phyloP scores from a whole-genome alignment of 2,329 filamentous ascomycete species.

The Stachybotrys echinatus region DNA sequence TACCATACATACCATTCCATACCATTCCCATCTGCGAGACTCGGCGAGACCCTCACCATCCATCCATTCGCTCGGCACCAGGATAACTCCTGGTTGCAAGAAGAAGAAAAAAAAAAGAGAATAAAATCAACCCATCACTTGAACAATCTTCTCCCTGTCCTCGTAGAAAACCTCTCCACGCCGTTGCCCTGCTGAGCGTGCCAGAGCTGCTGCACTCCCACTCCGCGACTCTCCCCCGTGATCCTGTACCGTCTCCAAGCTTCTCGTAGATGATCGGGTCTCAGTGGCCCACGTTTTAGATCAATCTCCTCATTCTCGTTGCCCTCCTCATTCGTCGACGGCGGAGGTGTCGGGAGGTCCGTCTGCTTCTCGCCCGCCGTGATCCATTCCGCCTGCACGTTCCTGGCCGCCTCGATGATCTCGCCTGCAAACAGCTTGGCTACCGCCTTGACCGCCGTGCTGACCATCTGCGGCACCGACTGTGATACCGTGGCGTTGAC shows the following conservation, averaged over 20 bases:
- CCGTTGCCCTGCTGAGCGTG: constrained; percentile 56
- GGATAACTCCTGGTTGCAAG: no score
- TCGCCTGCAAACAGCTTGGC: constrained; percentile 75
- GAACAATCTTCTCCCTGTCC: constrained; percentile 49
- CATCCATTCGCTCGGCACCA: no score
- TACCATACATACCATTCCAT: neutral
- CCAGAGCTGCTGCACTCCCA: constrained; percentile 56
- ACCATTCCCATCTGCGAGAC: no score
- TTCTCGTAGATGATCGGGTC: constrained; percentile 71
- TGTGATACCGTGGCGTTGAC: constrained; percentile 79
- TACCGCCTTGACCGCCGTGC: constrained; percentile 69
- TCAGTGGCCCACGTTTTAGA: constrained; percentile 50
- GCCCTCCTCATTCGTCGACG: constrained; percentile 24
- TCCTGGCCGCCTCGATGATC: constrained; percentile 66
- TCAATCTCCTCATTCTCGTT: constrained; percentile 23
- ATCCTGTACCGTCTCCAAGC: constrained; percentile 64
- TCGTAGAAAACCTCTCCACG: constrained; percentile 52
- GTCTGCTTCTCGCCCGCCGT: constrained; percentile 53
- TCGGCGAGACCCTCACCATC: no score
- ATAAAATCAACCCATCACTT: constrained; percentile 27
- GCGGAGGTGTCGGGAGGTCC: constrained; percentile 40
- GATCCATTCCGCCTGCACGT: constrained; percentile 68
- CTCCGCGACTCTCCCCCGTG: constrained; percentile 56
- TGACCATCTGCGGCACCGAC: constrained; percentile 67
- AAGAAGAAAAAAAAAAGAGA: no score